Conservation (phyloP, 1,284 basidiomycete genomes). For the Cutaneotrichosporon daszewskae region DNA sequence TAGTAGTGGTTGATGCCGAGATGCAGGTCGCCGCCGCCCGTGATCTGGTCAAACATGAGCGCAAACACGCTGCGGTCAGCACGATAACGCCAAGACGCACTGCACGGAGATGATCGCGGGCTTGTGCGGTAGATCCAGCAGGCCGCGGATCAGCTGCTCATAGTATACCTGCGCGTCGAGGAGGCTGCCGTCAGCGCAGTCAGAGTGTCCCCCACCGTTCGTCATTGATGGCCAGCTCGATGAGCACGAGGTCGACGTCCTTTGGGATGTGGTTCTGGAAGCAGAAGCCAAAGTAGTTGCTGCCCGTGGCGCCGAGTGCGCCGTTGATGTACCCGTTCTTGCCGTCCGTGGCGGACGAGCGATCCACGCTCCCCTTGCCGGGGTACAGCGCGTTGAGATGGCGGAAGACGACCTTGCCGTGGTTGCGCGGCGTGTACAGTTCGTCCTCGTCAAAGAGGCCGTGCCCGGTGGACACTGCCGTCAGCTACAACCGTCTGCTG, state of each 20-base stretch:
- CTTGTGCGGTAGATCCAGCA: conserved; percentile 1
- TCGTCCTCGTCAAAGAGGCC: conserved; percentile 27
- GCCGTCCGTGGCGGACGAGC: conserved; percentile 2
- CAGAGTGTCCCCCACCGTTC: not conserved
- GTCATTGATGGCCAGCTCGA: conserved; percentile 24
- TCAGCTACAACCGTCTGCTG: no score
- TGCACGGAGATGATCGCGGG: conserved; percentile 5
- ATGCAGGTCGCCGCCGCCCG: conserved; percentile 37
- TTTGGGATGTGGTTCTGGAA: conserved; percentile 25
- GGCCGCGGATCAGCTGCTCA: conserved; percentile 6
- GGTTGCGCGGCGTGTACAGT: no score
- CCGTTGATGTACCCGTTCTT: conserved; percentile 30
- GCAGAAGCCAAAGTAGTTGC: conserved; percentile 32
- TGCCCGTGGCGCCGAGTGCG: conserved; percentile 21
- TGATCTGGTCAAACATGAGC: conserved; percentile 29
- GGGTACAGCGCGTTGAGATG: conserved; percentile 36
- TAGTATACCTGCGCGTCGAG: no score
- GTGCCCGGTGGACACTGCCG: conserved; percentile 34
- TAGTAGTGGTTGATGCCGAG: conserved; percentile 36
- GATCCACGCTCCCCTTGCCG: conserved; percentile 1
- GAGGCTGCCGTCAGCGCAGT: conserved; percentile 8
- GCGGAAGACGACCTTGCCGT: conserved; percentile 34
- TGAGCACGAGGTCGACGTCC: conserved; percentile 28
- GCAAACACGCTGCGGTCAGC: conserved; percentile 27
- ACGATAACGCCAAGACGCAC: not conserved